Evolutionary conservation across 2,329 filamentous ascomycete species (phyloP), one percentile per base, ranked within the genome.

Genomic region (Fusarium nanum): DNA sequence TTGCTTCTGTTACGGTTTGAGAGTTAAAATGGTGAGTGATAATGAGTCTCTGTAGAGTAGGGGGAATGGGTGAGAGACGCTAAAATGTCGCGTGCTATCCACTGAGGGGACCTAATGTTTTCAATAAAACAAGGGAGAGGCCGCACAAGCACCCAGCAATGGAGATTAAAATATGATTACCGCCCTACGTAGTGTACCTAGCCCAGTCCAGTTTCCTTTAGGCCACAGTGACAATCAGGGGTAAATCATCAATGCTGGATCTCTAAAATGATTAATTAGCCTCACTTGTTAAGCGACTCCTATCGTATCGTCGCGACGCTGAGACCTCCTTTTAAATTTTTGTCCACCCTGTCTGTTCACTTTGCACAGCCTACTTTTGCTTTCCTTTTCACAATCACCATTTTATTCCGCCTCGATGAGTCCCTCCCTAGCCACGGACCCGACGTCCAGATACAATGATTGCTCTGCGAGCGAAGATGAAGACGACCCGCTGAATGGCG

Each of bases 401-500:
- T 37, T 37, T 37, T 37, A 23, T 25, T 46, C 30, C 53, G 52
- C 32, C 62, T 57, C 64, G 65, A 70, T 70, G 68, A 71, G 68
- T 70, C 63, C 63, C 48, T 68, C 68, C 28, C 58, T 71, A 47
- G 68, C 53, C 20, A 25, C 68, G 12, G 68, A 70, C 41, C 32
- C 32, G 32, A 60, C 68, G n/a, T 34, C 68, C 48, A 70, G 68
- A 60, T 71, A 68, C 48, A 70, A 70, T 67, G 68, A 71, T 34
- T 68, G 68, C 59, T 68, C 68, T 71, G 68, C 64, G 59, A 71
- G 68, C 68, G 68, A 70, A 61, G 68, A 70, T 41, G 68, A 70
- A 45, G 68, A 70, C 25, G 68, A 70, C 59, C 63, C 63, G 48
- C 20, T 67, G 44, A 66, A 46, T 44, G 49, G 49, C 13, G 30